These are phyloP conservation scores for Scheffersomyces insectosa DNA, from an alignment of 1,139 yeast genomes.

Conservation along the genomic window DNA sequence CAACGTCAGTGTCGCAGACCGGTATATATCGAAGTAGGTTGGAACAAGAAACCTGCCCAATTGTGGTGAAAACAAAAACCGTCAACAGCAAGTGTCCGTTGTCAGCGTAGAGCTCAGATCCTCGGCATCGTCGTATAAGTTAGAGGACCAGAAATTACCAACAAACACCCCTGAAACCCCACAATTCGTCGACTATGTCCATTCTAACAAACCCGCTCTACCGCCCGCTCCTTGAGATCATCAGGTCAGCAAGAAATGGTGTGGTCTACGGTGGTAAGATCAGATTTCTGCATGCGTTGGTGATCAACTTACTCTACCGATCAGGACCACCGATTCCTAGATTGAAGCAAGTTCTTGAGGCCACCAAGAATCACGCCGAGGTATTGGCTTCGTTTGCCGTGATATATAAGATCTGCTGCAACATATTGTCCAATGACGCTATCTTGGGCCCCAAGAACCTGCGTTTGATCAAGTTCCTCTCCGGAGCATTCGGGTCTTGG, in stretches of 20 bases:
- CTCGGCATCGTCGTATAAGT: too few relatives aligned
- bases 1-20: too few relatives aligned
- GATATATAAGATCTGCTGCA: constrained; percentile 49
- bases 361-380: constrained; percentile 66
- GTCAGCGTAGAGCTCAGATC: too few relatives aligned
- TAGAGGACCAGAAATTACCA: too few relatives aligned
- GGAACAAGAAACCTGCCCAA: too few relatives aligned
- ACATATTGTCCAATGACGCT: constrained; percentile 33
- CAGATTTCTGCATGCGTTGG: constrained; percentile 73
- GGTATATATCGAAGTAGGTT: too few relatives aligned
- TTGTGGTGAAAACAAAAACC: too few relatives aligned
- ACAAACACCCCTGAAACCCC: too few relatives aligned
- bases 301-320: constrained; percentile 58
- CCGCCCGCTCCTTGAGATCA: constrained; percentile 41
- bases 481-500: constrained; percentile 68
- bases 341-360: constrained; percentile 49
- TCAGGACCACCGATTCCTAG: constrained; percentile 50
- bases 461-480: constrained; percentile 48
- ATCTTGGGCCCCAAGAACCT: constrained; percentile 34
- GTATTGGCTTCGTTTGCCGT: constrained; percentile 69
- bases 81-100: too few relatives aligned
- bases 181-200: constrained; percentile 4
- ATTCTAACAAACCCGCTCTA: constrained; percentile 17
- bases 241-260: constrained; percentile 50
- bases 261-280: constrained; percentile 73